Evolutionary conservation across 2,329 filamentous ascomycete species (phyloP).

Genomic region (Xylariaceae sp.): DNA sequence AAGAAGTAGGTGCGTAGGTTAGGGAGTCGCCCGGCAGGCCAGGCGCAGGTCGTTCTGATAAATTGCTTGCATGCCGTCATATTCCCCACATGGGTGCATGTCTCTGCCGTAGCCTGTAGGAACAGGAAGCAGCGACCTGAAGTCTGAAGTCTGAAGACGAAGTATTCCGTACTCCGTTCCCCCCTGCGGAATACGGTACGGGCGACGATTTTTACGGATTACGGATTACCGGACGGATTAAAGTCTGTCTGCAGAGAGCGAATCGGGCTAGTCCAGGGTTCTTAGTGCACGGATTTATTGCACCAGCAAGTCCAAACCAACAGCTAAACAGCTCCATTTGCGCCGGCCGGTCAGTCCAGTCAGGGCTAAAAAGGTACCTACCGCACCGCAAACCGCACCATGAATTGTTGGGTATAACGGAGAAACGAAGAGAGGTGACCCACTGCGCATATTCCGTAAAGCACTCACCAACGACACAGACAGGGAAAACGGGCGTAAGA

Average conservation of each 20-base stretch:
- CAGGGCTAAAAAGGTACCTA: neutral
- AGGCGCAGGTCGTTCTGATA: neutral
- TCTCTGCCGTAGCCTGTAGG: neutral
- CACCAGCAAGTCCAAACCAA: neutral
- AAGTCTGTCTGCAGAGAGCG: too few species aligned
- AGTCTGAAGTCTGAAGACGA: too few species aligned
- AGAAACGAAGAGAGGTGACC: too few species aligned
- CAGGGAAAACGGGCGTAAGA: neutral
- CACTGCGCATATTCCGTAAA: neutral
- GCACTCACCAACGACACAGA: neutral
- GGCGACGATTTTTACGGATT: neutral
- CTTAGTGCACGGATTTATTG: neutral
- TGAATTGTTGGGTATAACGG: too few species aligned
- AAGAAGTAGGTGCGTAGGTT: neutral
- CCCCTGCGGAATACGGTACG: neutral
- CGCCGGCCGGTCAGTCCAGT: neutral
- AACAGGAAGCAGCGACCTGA: too few species aligned
- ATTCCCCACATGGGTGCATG: neutral
- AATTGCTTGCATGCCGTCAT: conserved; percentile 1
- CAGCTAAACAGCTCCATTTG: neutral
- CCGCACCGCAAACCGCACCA: too few species aligned
- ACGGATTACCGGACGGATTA: too few species aligned
- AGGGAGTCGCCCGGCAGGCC: neutral
- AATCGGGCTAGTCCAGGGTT: too few species aligned
- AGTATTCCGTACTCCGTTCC: too few species aligned